phyloP scores from a whole-genome alignment of 2,329 filamentous ascomycete genomes.

The Orbilia javanica region DNA sequence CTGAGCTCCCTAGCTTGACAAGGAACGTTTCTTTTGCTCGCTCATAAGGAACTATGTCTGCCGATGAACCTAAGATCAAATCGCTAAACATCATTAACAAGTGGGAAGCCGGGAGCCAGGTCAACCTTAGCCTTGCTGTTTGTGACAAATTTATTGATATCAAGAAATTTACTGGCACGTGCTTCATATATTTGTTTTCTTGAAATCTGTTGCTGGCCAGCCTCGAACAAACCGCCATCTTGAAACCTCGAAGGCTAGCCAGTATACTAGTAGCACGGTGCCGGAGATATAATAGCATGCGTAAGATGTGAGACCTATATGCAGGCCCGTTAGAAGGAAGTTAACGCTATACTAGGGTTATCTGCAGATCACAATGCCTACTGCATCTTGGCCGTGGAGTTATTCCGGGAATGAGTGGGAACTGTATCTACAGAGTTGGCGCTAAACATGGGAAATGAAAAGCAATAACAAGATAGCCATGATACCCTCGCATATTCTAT shows the following conservation, averaged over 20 bases:
- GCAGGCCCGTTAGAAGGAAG: constrained; percentile 7
- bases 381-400: constrained; percentile 13
- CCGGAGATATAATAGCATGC: constrained; percentile 23
- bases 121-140: neutral
- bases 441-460: neutral
- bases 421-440: neutral
- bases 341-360: constrained; percentile 22
- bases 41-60: constrained; percentile 1
- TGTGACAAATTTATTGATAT: constrained; percentile 3
- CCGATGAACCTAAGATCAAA: neutral
- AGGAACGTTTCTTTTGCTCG: constrained; percentile 7
- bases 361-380: neutral
- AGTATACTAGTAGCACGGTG: neutral
- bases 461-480: neutral
- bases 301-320: constrained; percentile 32
- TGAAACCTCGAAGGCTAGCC: constrained; percentile 13
- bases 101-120: neutral
- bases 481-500: neutral
- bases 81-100: constrained; percentile 12
- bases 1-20: neutral
- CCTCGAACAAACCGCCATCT: neutral
- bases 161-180: neutral
- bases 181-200: neutral
- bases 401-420: constrained; percentile 9
- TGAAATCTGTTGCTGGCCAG: constrained; percentile 6